Evolutionary conservation across 352 stramenopile species (phyloP).

Genomic region (Pythium oligandrum): DNA sequence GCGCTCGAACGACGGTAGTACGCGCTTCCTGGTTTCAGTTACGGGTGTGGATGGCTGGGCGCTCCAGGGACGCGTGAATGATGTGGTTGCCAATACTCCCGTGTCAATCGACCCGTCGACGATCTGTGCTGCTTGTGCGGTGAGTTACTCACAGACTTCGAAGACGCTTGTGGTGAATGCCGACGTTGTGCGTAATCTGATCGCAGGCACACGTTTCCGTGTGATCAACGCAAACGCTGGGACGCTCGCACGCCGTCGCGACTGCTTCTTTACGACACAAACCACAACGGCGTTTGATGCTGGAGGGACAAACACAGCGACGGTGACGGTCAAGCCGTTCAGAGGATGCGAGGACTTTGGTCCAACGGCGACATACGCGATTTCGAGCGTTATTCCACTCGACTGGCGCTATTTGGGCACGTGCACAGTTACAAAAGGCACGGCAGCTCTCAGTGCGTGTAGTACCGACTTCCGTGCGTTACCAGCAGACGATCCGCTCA

Average conservation of each 20-base stretch:
- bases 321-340: conserved; percentile 39
- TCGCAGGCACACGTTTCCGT: conserved; percentile 52
- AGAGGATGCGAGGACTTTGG: conserved; percentile 56
- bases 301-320: conserved; percentile 11
- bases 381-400: conserved; percentile 49
- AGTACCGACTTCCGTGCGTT: conserved; percentile 32
- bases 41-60: conserved; percentile 85
- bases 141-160: conserved; percentile 32
- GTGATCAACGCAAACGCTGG: conserved; percentile 59
- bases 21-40: conserved; percentile 81
- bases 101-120: conserved; percentile 38
- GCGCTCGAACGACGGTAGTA: conserved; percentile 82
- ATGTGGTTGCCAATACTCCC: conserved; percentile 36
- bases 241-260: conserved; percentile 34
- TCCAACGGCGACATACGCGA: conserved; percentile 21
- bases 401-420: conserved; percentile 74
- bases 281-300: conserved; percentile 31
- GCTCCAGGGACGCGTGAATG: conserved; percentile 79
- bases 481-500: conserved; percentile 33
- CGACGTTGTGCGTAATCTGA: conserved; percentile 51
- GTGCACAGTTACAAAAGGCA: conserved; percentile 31
- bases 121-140: conserved; percentile 53
- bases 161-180: conserved; percentile 51
- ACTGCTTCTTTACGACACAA: conserved; percentile 71
- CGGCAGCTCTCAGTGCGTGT: conserved; percentile 31